A percentile compares a stretch with the other conserved stretches of the same genome.
Evolutionary conservation across 495 filamentous ascomycete genomes (phyloP).

Genomic region (Cudoniella acicularis): DNA sequence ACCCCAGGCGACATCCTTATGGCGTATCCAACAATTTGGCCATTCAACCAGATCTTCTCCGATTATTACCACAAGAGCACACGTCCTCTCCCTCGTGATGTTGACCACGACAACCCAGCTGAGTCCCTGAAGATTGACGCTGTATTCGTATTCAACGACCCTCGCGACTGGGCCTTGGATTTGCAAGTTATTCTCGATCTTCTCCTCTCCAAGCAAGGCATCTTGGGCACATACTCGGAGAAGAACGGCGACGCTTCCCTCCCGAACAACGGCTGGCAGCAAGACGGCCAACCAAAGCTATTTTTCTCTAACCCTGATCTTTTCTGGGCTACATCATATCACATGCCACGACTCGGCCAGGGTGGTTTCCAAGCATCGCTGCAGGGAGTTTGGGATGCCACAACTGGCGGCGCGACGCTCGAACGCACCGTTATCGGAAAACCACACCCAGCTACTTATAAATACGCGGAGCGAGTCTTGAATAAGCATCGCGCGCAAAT

Average conservation of each 20-base stretch:
- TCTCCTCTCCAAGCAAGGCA: slow-evolving; percentile 67
- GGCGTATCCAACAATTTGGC: slow-evolving; percentile 72
- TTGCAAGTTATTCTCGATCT: slow-evolving; percentile 84
- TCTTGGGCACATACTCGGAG: slow-evolving; percentile 69
- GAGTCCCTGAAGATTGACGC: slow-evolving; percentile 66
- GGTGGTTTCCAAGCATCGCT: slow-evolving; percentile 85
- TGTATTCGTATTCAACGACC: slow-evolving; percentile 80
- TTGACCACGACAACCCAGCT: slow-evolving; percentile 14
- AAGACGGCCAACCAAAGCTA: slow-evolving; percentile 72
- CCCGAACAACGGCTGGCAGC: slow-evolving; percentile 71
- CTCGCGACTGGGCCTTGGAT: slow-evolving; percentile 79
- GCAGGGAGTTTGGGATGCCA: slow-evolving; percentile 68
- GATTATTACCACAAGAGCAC: slow-evolving; percentile 59
- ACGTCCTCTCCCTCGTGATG: slow-evolving; percentile 53
- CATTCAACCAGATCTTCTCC: slow-evolving; percentile 62
- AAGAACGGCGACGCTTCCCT: slow-evolving; percentile 42
- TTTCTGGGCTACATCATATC: slow-evolving; percentile 78
- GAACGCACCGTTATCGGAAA: slow-evolving; percentile 76
- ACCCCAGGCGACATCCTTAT: slow-evolving; percentile 80
- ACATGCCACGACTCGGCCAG: slow-evolving; percentile 86
- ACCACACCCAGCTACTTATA: slow-evolving; percentile 70
- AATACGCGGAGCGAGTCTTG: slow-evolving; percentile 76
- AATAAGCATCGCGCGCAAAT: slow-evolving; percentile 50
- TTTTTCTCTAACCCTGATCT: slow-evolving; percentile 92
- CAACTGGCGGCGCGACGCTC: slow-evolving; percentile 65